Evolutionary conservation across 1,284 basidiomycete species (phyloP), one percentile per base, ranked within the genome.

Genomic region (Baeospora myosura): DNA sequence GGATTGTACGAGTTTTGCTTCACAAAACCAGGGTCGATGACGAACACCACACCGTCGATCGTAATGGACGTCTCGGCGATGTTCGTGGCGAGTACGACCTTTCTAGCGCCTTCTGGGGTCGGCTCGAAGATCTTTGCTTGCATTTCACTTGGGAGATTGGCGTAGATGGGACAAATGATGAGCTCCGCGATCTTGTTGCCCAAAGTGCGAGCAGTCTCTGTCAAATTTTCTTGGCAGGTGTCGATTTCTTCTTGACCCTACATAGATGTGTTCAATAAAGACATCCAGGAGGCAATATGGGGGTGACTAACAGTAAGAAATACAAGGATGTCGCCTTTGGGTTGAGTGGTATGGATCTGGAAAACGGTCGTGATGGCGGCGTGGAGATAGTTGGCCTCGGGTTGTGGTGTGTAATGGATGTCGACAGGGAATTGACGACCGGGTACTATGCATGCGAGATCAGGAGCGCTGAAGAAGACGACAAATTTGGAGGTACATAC

Each of bases 61-160:
- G 94, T 97, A 56, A 98, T 96, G 5, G 90, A 94, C 1, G 94
- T 98, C 63, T 98, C 94, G 20, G 96, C 96, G 51, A 99, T 98
- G 60, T 98, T 98, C 22, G 96, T 99, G 1, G 96, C 96, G 28
- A 99, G 71, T 12, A 98, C 95, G 38, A 97, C 92, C 64, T 98
- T 99, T 42, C 96, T 73, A 12, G 96, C 90, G 7, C 93, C 93
- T 44, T 90, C 87, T 0, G 96, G 95, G 5, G 96, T 98, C 1
- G 95, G 94, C 62, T 99, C 96, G 62, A 98, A 99, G 49, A 98
- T 98, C 67, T 97, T 97, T 25, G 93, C 88, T 62, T 99, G 96
- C 93, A 98, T 93, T 49, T 99, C 96, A 52, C 88, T 94, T 1
- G 96, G 96, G 24, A 99, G 66, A 59, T 97, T 98, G 48, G 96